Evolutionary conservation across 495 filamentous ascomycete genomes (phyloP).

Genomic region (Coniosporium apollinis): DNA sequence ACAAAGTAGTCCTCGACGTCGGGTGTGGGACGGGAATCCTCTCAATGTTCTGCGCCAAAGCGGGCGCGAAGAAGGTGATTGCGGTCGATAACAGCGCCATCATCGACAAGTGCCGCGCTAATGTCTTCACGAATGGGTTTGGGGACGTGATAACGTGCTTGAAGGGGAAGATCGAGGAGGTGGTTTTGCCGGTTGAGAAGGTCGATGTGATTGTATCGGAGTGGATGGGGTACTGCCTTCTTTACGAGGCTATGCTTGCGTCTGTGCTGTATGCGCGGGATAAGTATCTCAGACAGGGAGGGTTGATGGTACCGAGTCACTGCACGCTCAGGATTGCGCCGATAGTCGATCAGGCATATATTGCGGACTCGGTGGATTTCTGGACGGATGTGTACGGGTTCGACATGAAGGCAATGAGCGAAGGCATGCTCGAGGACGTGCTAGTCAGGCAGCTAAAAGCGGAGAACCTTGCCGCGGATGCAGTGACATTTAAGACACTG

Average conservation of each 20-base stretch:
- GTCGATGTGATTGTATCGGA: slow-evolving; percentile 94
- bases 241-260: slow-evolving; percentile 92
- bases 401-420: slow-evolving; percentile 17
- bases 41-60: slow-evolving; percentile 85
- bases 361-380: slow-evolving; percentile 13
- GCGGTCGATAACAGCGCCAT: slow-evolving; percentile 90
- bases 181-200: slow-evolving; percentile 57
- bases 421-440: slow-evolving; percentile 37
- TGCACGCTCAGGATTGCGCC: slow-evolving; percentile 74
- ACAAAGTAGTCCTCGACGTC: slow-evolving; percentile 82
- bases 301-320: slow-evolving; percentile 83
- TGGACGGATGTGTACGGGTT: slow-evolving; percentile 23
- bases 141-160: slow-evolving; percentile 63
- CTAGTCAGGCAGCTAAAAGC: slow-evolving; percentile 32
- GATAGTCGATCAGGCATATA: slow-evolving; percentile 69
- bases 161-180: slow-evolving; percentile 86
- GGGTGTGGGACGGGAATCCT: slow-evolving; percentile 88
- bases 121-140: slow-evolving; percentile 66
- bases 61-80: slow-evolving; percentile 78
- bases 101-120: slow-evolving; percentile 73
- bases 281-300: slow-evolving; percentile 56
- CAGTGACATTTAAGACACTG: slow-evolving; percentile 36
- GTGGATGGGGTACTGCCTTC: slow-evolving; percentile 93
- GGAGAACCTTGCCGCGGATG: slow-evolving; percentile 29
- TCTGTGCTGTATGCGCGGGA: slow-evolving; percentile 82